These are phyloP conservation scores for Mycena polygramma DNA, from an alignment of 768 basidiomycete species.

Conservation along the genomic window DNA sequence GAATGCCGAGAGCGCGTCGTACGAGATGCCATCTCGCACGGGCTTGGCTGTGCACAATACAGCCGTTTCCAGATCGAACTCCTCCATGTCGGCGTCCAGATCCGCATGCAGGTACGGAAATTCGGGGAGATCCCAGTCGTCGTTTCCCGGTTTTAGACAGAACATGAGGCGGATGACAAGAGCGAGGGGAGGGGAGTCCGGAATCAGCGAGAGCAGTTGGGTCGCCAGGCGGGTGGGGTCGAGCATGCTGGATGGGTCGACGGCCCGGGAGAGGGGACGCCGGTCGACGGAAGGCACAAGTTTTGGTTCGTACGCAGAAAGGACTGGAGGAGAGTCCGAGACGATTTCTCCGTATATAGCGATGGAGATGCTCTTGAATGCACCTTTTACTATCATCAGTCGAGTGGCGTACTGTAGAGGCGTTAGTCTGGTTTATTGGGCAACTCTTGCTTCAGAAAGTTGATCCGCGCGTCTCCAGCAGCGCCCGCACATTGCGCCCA, in stretches of 20 bases:
- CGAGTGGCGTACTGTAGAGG: conserved; percentile 74
- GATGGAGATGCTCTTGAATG: conserved; percentile 74
- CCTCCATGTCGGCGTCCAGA: conserved; percentile 58
- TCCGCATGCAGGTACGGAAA: conserved; percentile 81
- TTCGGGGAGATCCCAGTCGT: conserved; percentile 84
- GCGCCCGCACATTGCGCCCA: too few species aligned
- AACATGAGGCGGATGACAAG: conserved; percentile 82
- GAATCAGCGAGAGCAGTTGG: conserved; percentile 71
- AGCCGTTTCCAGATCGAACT: conserved; percentile 71
- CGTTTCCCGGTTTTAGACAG: conserved; percentile 80
- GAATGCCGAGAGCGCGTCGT: conserved; percentile 66
- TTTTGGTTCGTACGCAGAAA: conserved; percentile 57
- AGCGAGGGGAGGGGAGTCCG: conserved; percentile 71
- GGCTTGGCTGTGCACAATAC: conserved; percentile 68
- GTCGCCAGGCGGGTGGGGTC: conserved; percentile 76
- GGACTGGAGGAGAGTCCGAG: conserved; percentile 55
- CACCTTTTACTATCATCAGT: conserved; percentile 85
- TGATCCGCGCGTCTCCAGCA: too few species aligned
- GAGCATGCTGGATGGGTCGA: conserved; percentile 71
- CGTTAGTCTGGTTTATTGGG: background rate
- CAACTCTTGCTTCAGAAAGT: too few species aligned
- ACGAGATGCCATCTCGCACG: conserved; percentile 66
- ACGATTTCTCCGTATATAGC: conserved; percentile 72
- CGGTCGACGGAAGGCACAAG: conserved; percentile 51
- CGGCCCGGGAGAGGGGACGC: conserved; percentile 58